These are phyloP conservation scores for Cladosporium sp. DNA, from an alignment of 2,329 filamentous ascomycete genomes.

Conservation along the genomic window DNA sequence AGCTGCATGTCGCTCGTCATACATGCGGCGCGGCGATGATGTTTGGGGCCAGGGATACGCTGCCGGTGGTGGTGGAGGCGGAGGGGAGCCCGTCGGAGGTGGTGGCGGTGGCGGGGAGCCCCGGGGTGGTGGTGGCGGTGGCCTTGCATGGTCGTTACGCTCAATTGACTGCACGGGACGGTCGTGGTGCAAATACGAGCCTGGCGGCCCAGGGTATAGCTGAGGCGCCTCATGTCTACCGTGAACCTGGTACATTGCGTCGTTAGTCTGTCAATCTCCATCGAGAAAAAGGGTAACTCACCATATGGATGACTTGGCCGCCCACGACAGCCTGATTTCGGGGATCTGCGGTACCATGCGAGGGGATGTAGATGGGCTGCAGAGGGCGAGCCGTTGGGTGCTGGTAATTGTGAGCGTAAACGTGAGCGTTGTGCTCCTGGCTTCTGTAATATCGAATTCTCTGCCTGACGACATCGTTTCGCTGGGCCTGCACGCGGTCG, in stretches of 20 bases:
- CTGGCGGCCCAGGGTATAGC: conserved; percentile 10
- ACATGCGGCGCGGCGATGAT: conserved; percentile 5
- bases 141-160: conserved; percentile 21
- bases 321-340: background rate
- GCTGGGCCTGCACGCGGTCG: conserved; percentile 5
- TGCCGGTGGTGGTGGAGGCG: background rate
- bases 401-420: background rate
- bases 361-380: background rate
- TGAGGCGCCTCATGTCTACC: background rate
- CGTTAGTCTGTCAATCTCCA: background rate
- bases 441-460: conserved; percentile 22
- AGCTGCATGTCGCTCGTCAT: background rate
- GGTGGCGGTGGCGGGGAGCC: background rate
- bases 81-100: too few species aligned
- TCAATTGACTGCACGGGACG: conserved; percentile 29
- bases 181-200: conserved; percentile 19
- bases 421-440: conserved; percentile 4
- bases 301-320: background rate
- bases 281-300: background rate
- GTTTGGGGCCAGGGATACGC: conserved; percentile 3
- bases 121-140: background rate
- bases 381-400: background rate
- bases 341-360: background rate
- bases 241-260: background rate
- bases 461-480: conserved; percentile 21